Conservation (phyloP, 140 eudicot genomes). For the Senecio squalidus region DNA sequence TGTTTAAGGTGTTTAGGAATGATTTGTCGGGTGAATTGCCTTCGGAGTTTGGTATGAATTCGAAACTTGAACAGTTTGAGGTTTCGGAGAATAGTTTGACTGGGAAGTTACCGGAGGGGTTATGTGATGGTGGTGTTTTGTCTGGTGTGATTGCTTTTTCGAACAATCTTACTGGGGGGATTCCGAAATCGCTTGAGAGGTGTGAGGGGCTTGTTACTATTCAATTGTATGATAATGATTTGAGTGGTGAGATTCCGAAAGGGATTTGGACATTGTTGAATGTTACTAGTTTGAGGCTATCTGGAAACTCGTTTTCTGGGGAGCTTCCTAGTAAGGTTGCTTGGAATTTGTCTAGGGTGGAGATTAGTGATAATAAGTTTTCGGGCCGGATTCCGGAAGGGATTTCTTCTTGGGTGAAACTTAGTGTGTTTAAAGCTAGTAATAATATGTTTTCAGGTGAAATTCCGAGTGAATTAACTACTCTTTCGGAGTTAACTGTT, state of each 20-base stretch:
- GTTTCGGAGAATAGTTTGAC: slow-evolving; percentile 41
- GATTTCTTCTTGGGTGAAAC: not conserved
- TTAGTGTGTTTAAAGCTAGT: not conserved
- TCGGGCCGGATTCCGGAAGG: not conserved
- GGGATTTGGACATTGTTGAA: not conserved
- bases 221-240: not conserved
- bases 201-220: not conserved
- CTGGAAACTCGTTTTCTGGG: not conserved
- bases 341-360: not conserved
- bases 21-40: not conserved
- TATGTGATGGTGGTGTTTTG: slow-evolving; percentile 57
- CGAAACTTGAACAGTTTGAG: not conserved
- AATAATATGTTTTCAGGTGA: not conserved
- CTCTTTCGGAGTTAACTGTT: not conserved
- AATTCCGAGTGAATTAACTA: not conserved
- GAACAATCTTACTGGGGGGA: not conserved
- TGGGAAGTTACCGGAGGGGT: slow-evolving; percentile 57
- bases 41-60: not conserved
- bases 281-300: not conserved
- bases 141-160: slow-evolving; percentile 56
- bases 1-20: not conserved
- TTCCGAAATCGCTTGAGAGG: not conserved
- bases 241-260: not conserved
- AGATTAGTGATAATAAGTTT: not conserved
- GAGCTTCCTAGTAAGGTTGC: not conserved